Conservation (phyloP, 1,284 basidiomycete genomes). For the Phellopilus nigrolimitatus region DNA sequence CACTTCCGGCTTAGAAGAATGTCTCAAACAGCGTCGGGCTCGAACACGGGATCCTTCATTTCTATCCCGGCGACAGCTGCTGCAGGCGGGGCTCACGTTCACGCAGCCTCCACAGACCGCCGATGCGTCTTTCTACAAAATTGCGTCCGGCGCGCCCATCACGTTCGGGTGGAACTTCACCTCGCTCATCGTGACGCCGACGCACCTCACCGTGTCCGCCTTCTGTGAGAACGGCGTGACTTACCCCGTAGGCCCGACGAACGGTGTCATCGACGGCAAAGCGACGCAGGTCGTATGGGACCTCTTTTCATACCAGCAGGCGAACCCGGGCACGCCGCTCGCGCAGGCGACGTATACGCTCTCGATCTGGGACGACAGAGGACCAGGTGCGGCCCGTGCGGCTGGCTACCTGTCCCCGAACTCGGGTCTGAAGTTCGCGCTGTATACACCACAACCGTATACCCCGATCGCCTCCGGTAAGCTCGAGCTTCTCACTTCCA, state of each 20-base stretch:
- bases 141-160: slow-evolving; percentile 66
- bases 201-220: slow-evolving; percentile 75
- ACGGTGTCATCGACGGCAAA: slow-evolving; percentile 66
- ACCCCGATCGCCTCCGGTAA: slow-evolving; percentile 66
- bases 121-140: slow-evolving; percentile 83
- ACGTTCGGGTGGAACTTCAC: slow-evolving; percentile 95
- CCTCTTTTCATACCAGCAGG: slow-evolving; percentile 69
- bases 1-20: background rate
- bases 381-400: slow-evolving; percentile 49
- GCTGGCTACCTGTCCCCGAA: slow-evolving; percentile 73
- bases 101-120: slow-evolving; percentile 76
- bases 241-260: slow-evolving; percentile 79
- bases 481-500: slow-evolving; percentile 7
- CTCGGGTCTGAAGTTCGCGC: slow-evolving; percentile 68
- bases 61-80: slow-evolving; percentile 52
- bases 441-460: slow-evolving; percentile 81
- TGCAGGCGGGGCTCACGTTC: slow-evolving; percentile 62
- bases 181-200: slow-evolving; percentile 61
- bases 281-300: slow-evolving; percentile 80
- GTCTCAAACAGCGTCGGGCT: slow-evolving; percentile 5
- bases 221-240: slow-evolving; percentile 83
- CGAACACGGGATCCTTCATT: slow-evolving; percentile 21
- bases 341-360: slow-evolving; percentile 74
- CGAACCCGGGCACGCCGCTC: slow-evolving; percentile 60
- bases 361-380: slow-evolving; percentile 75